These are phyloP conservation scores for Fistulifera pelliculosa DNA, from an alignment of 108 stramenopile genomes.

Conservation along the genomic window DNA sequence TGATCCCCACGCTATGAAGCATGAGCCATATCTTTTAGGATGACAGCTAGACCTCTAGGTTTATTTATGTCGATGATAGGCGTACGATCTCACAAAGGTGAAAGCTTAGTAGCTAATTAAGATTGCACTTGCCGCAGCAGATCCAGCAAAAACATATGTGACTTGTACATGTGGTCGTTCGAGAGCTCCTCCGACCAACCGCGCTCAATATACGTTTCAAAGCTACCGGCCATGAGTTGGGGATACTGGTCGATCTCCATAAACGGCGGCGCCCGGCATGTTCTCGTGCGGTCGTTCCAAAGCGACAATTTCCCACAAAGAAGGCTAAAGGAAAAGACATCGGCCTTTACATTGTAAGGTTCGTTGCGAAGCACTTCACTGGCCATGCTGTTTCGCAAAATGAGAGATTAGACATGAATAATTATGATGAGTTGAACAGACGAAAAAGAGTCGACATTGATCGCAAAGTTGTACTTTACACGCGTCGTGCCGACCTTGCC, in stretches of 20 bases:
- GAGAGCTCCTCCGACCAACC: constrained; percentile 2
- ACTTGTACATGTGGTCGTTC: constrained; percentile 1
- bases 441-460: neutral
- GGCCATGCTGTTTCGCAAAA: constrained; percentile 69
- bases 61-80: no score
- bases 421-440: constrained; percentile 13
- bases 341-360: constrained; percentile 51
- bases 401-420: no score
- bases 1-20: no score
- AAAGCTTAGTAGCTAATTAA: no score
- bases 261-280: constrained; percentile 41
- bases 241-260: constrained; percentile 44
- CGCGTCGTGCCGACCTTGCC: constrained; percentile 28
- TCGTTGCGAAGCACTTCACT: constrained; percentile 42
- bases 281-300: constrained; percentile 50
- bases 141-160: no score
- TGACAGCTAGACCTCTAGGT: no score
- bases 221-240: constrained; percentile 32
- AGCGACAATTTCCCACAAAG: constrained; percentile 52
- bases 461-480: neutral
- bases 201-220: constrained; percentile 37
- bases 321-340: constrained; percentile 69
- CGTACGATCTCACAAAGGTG: no score
- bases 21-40: no score
- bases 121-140: no score